phyloP scores from a whole-genome alignment of 2,329 filamentous ascomycete genomes.

The Exserohilum turcica region DNA sequence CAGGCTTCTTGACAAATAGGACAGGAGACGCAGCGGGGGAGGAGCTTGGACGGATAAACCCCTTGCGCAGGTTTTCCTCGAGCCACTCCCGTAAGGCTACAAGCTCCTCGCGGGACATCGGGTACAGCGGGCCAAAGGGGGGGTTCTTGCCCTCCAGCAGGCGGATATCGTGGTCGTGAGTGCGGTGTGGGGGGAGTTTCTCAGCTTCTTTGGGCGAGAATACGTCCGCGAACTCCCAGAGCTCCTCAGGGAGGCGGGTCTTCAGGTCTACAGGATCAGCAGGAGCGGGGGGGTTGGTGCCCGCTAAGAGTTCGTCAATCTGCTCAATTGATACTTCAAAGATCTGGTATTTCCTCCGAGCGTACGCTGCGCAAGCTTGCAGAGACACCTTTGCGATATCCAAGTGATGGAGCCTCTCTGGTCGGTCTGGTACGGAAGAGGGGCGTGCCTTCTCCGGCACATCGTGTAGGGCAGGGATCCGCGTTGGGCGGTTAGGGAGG shows the following conservation, averaged over 20 bases:
- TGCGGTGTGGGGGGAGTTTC: background rate
- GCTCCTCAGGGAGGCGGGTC: background rate
- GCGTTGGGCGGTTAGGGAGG: background rate
- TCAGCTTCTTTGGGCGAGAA: background rate
- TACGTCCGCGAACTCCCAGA: background rate
- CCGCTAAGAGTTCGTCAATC: background rate
- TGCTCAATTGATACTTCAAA: constrained; percentile 1
- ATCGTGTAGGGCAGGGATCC: background rate
- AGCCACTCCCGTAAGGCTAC: background rate
- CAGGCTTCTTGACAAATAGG: background rate
- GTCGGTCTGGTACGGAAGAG: background rate
- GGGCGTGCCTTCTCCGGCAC: background rate
- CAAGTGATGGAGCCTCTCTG: background rate
- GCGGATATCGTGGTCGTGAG: background rate
- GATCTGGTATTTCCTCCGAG: background rate
- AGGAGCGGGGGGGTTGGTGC: background rate
- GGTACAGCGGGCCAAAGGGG: background rate
- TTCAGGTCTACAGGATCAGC: background rate
- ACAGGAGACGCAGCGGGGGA: background rate
- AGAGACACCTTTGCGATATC: constrained; percentile 1
- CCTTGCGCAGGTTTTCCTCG: background rate
- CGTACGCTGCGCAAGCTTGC: background rate
- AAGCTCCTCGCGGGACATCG: background rate
- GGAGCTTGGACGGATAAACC: background rate
- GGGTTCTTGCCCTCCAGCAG: background rate